These are phyloP conservation scores for Ensete glaucum DNA, from an alignment of 176 grass and related monocot species.

Conservation along the genomic window DNA sequence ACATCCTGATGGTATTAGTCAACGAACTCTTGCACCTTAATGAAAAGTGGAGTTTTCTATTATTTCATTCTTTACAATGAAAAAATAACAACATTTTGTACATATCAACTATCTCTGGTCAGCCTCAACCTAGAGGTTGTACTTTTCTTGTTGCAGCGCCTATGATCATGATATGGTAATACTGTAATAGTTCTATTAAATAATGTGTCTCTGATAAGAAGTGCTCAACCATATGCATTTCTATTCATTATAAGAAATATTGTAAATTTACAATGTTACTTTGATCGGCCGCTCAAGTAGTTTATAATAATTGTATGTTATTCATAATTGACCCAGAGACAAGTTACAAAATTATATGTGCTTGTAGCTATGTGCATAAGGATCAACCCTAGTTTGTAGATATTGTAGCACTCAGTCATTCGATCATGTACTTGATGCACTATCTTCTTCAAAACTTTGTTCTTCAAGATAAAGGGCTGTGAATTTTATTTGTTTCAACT, in stretches of 20 bases:
- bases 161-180: too few species aligned
- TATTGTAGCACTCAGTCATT: neutral
- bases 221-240: neutral
- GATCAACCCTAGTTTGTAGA: neutral
- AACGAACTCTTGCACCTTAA: neutral
- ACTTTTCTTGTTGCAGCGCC: neutral
- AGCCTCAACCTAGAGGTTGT: neutral
- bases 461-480: neutral
- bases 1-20: neutral
- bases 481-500: constrained; percentile 13
- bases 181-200: too few species aligned
- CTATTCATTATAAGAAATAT: neutral
- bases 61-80: too few species aligned
- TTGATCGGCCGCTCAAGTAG: neutral
- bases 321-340: neutral
- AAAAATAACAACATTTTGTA: too few species aligned
- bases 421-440: neutral
- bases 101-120: too few species aligned
- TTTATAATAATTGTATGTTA: neutral
- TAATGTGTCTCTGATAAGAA: neutral
- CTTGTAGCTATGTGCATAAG: neutral
- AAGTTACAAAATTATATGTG: neutral
- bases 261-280: neutral
- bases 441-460: neutral
- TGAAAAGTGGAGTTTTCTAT: neutral